Evolutionary conservation across 306 rosid species (phyloP).

Genomic region (Castanospermum australe): DNA sequence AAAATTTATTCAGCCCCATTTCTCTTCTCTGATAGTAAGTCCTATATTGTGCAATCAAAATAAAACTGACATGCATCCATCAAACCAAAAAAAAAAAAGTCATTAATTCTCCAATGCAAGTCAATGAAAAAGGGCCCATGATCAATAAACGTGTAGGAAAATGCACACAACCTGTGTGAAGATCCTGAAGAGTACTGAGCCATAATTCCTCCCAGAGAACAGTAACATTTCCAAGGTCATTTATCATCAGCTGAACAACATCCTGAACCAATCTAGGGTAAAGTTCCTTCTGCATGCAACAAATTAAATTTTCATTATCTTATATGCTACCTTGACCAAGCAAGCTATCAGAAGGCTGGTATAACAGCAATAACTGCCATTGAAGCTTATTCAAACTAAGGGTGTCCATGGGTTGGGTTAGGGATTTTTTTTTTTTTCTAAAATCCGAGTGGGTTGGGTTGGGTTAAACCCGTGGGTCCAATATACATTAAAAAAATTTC

Average conservation of each 20-base stretch:
- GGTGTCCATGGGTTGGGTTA: too few relatives aligned
- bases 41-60: slow-evolving; percentile 6
- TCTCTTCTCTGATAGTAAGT: slow-evolving; percentile 20
- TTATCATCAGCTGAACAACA: slow-evolving; percentile 91
- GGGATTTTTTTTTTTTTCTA: too few relatives aligned
- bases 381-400: too few relatives aligned
- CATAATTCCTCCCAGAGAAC: slow-evolving; percentile 99
- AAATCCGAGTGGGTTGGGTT: too few relatives aligned
- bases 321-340: slow-evolving; percentile 18
- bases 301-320: slow-evolving; percentile 27
- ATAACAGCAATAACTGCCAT: slow-evolving; percentile 5
- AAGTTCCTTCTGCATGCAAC: slow-evolving; percentile 72
- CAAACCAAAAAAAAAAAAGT: neutral
- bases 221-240: slow-evolving; percentile 94
- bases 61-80: slow-evolving; percentile 16
- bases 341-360: slow-evolving; percentile 14
- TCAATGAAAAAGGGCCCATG: slow-evolving; percentile 18
- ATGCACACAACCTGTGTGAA: slow-evolving; percentile 70
- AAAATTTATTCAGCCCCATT: slow-evolving; percentile 29
- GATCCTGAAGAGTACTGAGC: slow-evolving; percentile 99
- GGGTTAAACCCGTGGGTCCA: too few relatives aligned
- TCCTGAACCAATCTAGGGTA: slow-evolving; percentile 88
- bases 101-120: neutral
- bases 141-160: slow-evolving; percentile 17
- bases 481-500: too few relatives aligned